phyloP scores from a whole-genome alignment of 2,329 filamentous ascomycete species.

The Penicillium digitatum region DNA sequence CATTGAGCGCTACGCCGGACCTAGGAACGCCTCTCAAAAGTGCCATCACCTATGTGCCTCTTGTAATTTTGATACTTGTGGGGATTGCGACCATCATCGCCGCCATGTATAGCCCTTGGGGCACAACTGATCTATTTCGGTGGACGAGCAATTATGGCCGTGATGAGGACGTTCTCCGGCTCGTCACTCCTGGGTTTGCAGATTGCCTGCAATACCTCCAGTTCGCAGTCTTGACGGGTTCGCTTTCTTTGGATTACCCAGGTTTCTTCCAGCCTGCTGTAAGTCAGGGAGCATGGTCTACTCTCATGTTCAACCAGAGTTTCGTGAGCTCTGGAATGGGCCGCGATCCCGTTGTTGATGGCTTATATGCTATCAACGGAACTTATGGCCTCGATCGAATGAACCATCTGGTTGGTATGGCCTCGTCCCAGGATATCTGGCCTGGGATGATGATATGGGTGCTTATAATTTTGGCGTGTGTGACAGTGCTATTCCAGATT shows the following conservation, averaged over 20 bases:
- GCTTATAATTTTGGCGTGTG: conserved; percentile 66
- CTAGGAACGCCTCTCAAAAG: conserved; percentile 66
- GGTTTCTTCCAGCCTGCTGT: conserved; percentile 91
- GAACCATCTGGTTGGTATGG: conserved; percentile 79
- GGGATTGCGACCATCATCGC: conserved; percentile 79
- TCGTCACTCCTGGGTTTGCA: conserved; percentile 93
- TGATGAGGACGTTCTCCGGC: conserved; percentile 81
- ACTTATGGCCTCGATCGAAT: conserved; percentile 75
- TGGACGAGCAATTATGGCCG: conserved; percentile 98
- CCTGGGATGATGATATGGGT: conserved; percentile 91
- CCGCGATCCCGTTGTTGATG: conserved; percentile 68
- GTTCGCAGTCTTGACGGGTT: conserved; percentile 83
- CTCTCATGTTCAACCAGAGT: conserved; percentile 88
- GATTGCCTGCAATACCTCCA: conserved; percentile 97
- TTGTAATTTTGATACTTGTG: conserved; percentile 72
- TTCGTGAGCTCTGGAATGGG: conserved; percentile 68
- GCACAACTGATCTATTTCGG: conserved; percentile 80
- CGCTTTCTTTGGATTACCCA: conserved; percentile 80
- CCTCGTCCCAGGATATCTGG: conserved; percentile 75
- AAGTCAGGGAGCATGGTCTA: conserved; percentile 83
- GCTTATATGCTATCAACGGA: conserved; percentile 77
- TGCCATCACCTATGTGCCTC: conserved; percentile 70
- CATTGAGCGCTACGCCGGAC: conserved; percentile 77
- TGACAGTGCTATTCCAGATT: conserved; percentile 67
- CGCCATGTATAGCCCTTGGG: conserved; percentile 89